phyloP scores from a whole-genome alignment of 2,329 filamentous ascomycete species.

The Tolypocladium sp. region DNA sequence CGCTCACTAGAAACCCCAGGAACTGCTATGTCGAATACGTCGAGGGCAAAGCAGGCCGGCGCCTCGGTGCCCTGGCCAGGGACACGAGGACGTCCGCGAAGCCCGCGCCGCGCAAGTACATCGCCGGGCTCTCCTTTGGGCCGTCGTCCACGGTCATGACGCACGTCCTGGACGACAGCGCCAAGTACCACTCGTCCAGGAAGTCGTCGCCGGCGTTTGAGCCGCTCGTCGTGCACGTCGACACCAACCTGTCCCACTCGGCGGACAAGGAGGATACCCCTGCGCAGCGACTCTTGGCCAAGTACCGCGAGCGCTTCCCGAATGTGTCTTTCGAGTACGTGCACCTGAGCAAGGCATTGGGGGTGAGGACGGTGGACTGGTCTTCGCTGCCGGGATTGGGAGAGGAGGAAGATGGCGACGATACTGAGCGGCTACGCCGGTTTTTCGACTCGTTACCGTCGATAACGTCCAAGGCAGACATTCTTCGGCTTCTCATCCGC shows the following conservation, averaged over 20 bases:
- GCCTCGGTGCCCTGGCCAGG: constrained; percentile 44
- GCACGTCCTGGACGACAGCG: constrained; percentile 63
- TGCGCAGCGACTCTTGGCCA: constrained; percentile 36
- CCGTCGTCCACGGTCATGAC: constrained; percentile 71
- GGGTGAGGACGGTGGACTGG: constrained; percentile 44
- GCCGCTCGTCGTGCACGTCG: constrained; percentile 50
- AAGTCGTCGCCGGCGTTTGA: constrained; percentile 60
- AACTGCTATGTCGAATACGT: constrained; percentile 72
- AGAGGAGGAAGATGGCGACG: constrained; percentile 9
- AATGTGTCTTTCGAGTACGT: constrained; percentile 53
- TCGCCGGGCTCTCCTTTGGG: constrained; percentile 78
- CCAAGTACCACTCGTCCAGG: constrained; percentile 54
- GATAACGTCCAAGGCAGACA: constrained; percentile 66
- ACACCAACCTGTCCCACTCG: constrained; percentile 25
- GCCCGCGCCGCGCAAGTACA: constrained; percentile 35
- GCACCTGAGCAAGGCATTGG: constrained; percentile 54
- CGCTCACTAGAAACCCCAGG: constrained; percentile 11
- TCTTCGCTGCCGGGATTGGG: constrained; percentile 24
- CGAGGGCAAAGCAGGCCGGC: constrained; percentile 69
- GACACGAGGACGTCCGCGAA: constrained; percentile 30
- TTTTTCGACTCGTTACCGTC: constrained; percentile 58
- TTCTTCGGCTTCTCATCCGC: constrained; percentile 60
- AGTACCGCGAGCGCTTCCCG: constrained; percentile 54
- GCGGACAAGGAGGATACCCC: constrained; percentile 10
- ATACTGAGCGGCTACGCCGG: constrained; percentile 36